phyloP scores from a whole-genome alignment of 805 yeast genomes.

The Saturnispora galanensis region DNA sequence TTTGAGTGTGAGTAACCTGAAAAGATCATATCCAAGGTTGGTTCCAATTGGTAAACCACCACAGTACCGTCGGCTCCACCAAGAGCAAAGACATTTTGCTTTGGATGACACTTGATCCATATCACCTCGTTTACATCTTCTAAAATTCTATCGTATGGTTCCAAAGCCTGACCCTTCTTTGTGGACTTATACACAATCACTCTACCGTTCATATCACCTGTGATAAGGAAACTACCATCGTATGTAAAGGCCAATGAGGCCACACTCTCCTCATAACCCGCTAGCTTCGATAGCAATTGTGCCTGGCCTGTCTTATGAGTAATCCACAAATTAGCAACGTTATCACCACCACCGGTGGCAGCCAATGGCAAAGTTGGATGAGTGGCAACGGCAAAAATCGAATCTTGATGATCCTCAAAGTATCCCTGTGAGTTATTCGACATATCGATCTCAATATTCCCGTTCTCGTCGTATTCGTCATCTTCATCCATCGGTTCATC shows the following conservation, averaged over 20 bases:
- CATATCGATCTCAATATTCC: conserved; percentile 69
- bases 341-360: conserved; percentile 94
- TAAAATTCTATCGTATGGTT: conserved; percentile 28
- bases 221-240: conserved; percentile 71
- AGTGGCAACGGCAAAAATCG: conserved; percentile 68
- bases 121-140: conserved; percentile 87
- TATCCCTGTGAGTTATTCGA: conserved; percentile 82
- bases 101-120: conserved; percentile 77
- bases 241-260: conserved; percentile 72
- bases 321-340: conserved; percentile 85
- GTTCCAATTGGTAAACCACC: conserved; percentile 77
- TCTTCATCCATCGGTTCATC: conserved; percentile 26
- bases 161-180: conserved; percentile 83
- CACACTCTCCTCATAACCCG: conserved; percentile 83
- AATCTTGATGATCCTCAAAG: conserved; percentile 85
- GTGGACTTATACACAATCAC: conserved; percentile 61
- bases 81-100: conserved; percentile 69
- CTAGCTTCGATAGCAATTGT: conserved; percentile 61
- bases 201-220: conserved; percentile 94
- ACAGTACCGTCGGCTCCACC: conserved; percentile 91
- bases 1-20: conserved; percentile 71
- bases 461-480: conserved; percentile 31
- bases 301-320: conserved; percentile 74
- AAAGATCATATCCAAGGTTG: conserved; percentile 60
- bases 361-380: conserved; percentile 83